A percentile compares a stretch with the other conserved stretches of the same genome.
Evolutionary conservation across 1,284 basidiomycete species (phyloP).

Genomic region (Boletus sp.): DNA sequence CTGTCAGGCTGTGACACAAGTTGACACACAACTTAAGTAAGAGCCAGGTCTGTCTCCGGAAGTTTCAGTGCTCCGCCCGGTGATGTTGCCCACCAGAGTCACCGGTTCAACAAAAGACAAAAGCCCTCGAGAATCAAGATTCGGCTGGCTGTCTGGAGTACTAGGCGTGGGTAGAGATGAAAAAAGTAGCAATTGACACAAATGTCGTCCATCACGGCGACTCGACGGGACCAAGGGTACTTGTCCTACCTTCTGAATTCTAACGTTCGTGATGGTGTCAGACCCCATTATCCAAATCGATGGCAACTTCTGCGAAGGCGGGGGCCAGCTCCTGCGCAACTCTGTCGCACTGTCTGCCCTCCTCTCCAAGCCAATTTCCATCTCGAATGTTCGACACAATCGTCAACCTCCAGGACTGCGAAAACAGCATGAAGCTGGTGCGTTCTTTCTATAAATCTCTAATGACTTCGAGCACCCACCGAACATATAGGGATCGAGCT

Average conservation of each 20-base stretch:
- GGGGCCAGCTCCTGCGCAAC: conserved; percentile 74
- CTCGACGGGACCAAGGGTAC: too few species aligned
- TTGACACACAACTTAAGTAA: too few species aligned
- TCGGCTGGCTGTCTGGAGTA: too few species aligned
- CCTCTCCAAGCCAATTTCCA: conserved; percentile 57
- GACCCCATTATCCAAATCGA: conserved; percentile 40
- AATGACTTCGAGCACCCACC: neutral
- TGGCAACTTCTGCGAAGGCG: conserved; percentile 58
- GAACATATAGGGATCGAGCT: conserved; percentile 57
- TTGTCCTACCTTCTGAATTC: neutral
- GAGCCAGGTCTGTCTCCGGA: too few species aligned
- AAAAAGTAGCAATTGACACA: too few species aligned
- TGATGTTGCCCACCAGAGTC: too few species aligned
- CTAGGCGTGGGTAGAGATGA: too few species aligned
- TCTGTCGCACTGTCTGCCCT: conserved; percentile 63
- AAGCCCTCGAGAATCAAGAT: too few species aligned
- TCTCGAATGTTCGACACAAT: conserved; percentile 60
- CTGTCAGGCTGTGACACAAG: too few species aligned
- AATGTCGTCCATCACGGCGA: too few species aligned
- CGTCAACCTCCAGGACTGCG: conserved; percentile 64
- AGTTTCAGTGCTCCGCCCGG: too few species aligned
- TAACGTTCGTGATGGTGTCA: conserved; percentile 21
- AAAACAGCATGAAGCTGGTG: conserved; percentile 70
- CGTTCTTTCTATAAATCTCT: conserved; percentile 18
- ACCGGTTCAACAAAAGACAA: too few species aligned